A percentile compares a stretch with the other conserved stretches of the same genome.
phyloP scores from a whole-genome alignment of 805 yeast species.

The Priceomyces haplophilus region DNA sequence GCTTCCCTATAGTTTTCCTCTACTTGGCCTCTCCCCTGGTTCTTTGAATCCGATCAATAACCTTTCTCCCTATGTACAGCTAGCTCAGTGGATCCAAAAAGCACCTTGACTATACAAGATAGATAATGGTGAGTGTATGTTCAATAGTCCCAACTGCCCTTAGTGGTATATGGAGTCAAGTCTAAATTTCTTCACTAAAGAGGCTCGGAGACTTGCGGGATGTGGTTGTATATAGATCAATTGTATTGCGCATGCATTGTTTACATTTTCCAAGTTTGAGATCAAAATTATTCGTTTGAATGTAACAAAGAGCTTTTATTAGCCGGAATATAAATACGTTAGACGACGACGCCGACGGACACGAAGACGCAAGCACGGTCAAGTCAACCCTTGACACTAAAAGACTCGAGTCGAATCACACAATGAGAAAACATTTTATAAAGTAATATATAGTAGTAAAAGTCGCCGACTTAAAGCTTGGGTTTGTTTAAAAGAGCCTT shows the following conservation, averaged over 20 bases:
- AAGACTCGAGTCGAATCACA: background rate
- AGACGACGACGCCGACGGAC: background rate
- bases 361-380: background rate
- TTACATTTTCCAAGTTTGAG: conserved; percentile 3
- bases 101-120: no score
- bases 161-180: no score
- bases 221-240: conserved; percentile 2
- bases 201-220: conserved; percentile 1
- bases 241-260: conserved; percentile 1
- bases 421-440: background rate
- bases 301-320: background rate
- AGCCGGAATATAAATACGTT: conserved; percentile 1
- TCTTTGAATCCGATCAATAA: background rate
- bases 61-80: background rate
- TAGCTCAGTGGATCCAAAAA: no score
- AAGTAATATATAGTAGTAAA: background rate
- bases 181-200: background rate
- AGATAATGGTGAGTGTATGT: no score
- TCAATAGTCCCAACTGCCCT: no score
- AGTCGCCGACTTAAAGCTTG: conserved; percentile 27
- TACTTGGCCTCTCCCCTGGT: background rate
- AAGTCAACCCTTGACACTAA: background rate
- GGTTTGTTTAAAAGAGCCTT: conserved; percentile 36
- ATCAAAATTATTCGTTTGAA: background rate
- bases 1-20: background rate